These are phyloP conservation scores for Lodderomyces orthopsilosis DNA, from an alignment of 1,139 yeast species.

Conservation along the genomic window DNA sequence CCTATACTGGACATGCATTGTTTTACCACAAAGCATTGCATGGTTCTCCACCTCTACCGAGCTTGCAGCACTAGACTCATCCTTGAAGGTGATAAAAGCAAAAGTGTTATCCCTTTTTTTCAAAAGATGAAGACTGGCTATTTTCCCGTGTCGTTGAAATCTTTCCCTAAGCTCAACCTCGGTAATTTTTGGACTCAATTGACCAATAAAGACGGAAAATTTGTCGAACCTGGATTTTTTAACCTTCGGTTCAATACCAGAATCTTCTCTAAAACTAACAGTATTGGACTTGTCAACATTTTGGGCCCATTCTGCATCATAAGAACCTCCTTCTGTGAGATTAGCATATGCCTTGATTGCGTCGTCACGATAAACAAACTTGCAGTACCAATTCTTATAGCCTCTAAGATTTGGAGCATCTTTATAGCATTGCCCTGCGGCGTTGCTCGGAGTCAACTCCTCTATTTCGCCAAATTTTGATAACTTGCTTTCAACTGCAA, in stretches of 20 bases:
- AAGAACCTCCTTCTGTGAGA: conserved; percentile 51
- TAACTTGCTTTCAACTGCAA: conserved; percentile 38
- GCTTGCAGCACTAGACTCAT: conserved; percentile 74
- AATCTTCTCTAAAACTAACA: conserved; percentile 3
- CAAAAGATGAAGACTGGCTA: conserved; percentile 51
- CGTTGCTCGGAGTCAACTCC: conserved; percentile 53
- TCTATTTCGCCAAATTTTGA: conserved; percentile 72
- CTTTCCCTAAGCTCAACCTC: conserved; percentile 53
- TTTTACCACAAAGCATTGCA: conserved; percentile 64
- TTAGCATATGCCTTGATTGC: conserved; percentile 84
- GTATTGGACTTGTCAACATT: conserved; percentile 47
- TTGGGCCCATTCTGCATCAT: conserved; percentile 81
- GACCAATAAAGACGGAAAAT: conserved; percentile 74
- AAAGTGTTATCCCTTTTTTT: conserved; percentile 53
- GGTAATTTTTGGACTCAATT: conserved; percentile 53
- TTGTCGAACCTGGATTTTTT: conserved; percentile 50
- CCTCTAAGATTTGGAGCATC: conserved; percentile 9
- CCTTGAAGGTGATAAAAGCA: conserved; percentile 66
- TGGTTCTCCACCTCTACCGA: conserved; percentile 84
- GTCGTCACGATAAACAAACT: conserved; percentile 83
- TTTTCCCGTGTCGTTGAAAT: conserved; percentile 65
- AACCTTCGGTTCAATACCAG: conserved; percentile 6
- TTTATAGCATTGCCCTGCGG: conserved; percentile 27
- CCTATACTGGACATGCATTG: conserved; percentile 81
- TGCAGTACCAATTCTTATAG: conserved; percentile 69